These are phyloP conservation scores for Alternaria postmessia DNA, from an alignment of 2,329 filamentous ascomycete species.

Conservation along the genomic window DNA sequence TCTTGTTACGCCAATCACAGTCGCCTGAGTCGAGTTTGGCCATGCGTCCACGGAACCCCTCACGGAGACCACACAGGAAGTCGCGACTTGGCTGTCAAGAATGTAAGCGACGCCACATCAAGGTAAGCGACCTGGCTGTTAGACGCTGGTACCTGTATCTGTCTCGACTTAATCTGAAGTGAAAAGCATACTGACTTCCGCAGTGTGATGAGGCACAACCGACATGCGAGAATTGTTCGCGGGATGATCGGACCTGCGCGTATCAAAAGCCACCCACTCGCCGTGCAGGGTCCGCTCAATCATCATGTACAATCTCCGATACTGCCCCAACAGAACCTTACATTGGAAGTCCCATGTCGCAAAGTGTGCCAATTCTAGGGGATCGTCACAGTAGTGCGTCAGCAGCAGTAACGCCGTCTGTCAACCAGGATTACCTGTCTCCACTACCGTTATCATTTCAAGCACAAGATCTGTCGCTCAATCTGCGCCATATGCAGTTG, in stretches of 20 bases:
- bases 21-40: not conserved
- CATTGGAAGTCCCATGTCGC: slow-evolving; percentile 8
- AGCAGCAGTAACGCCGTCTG: slow-evolving; percentile 1
- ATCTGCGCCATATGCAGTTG: slow-evolving; percentile 32
- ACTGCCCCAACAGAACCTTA: not conserved
- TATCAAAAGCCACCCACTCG: slow-evolving; percentile 16
- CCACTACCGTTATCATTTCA: slow-evolving; percentile 1
- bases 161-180: not conserved
- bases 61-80: slow-evolving; percentile 29
- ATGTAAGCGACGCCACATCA: slow-evolving; percentile 35
- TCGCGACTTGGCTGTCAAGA: slow-evolving; percentile 28
- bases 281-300: slow-evolving; percentile 3
- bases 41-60: slow-evolving; percentile 5
- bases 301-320: not conserved
- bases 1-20: not conserved
- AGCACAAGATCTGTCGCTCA: slow-evolving; percentile 11
- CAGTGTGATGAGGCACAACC: slow-evolving; percentile 32
- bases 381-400: not conserved
- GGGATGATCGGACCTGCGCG: slow-evolving; percentile 21
- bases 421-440: slow-evolving; percentile 5
- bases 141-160: not conserved
- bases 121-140: slow-evolving; percentile 19
- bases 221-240: slow-evolving; percentile 27
- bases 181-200: not conserved
- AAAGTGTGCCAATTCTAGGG: not conserved